phyloP scores from a whole-genome alignment of 257 asterid species.

The Solanum megistacrolobum region DNA sequence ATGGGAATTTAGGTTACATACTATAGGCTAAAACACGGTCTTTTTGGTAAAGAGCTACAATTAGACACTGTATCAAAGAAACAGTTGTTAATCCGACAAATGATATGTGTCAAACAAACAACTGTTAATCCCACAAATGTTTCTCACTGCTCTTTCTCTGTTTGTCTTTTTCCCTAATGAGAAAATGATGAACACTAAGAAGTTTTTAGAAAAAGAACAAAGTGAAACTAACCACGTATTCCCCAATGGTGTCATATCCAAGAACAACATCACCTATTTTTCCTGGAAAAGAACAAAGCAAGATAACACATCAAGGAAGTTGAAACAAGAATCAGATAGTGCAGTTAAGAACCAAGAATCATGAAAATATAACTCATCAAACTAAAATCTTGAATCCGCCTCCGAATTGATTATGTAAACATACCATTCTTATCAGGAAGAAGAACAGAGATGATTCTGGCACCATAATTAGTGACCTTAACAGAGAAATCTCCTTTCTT shows the following conservation, averaged over 20 bases:
- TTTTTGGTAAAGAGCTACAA: not conserved
- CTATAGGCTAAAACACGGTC: not conserved
- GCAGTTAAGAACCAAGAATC: not conserved
- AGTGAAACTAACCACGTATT: slow-evolving; percentile 3
- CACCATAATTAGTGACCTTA: slow-evolving; percentile 70
- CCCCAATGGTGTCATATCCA: slow-evolving; percentile 10
- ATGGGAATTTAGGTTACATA: not conserved
- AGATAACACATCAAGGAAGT: not conserved
- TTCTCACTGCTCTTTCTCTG: not conserved
- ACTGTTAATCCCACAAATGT: not conserved
- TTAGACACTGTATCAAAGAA: not conserved
- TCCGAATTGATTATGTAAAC: not conserved
- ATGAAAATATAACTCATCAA: not conserved
- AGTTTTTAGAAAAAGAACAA: not conserved
- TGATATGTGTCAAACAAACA: not conserved
- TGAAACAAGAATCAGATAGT: not conserved
- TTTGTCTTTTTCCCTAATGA: not conserved
- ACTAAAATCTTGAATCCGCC: not conserved
- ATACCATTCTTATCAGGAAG: slow-evolving; percentile 76
- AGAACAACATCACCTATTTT: slow-evolving; percentile 5
- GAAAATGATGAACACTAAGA: not conserved
- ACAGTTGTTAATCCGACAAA: not conserved
- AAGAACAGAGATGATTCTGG: slow-evolving; percentile 61
- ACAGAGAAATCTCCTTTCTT: slow-evolving; percentile 47
- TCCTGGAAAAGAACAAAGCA: not conserved